Evolutionary conservation across 371 early-diverging fungal species (phyloP).

Genomic region (Choanephora cucurbitarum): DNA sequence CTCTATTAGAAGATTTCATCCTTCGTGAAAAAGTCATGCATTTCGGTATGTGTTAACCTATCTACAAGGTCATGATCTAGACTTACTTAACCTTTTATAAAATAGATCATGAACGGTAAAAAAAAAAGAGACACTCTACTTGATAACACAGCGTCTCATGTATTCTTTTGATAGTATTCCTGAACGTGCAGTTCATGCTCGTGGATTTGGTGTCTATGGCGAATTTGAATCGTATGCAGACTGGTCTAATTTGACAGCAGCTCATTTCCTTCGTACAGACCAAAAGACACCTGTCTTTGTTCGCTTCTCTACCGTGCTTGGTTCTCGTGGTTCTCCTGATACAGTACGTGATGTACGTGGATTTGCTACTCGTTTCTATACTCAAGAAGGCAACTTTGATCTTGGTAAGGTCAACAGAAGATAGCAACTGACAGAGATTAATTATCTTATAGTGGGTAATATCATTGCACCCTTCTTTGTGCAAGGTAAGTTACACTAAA

Average conservation of each 20-base stretch:
- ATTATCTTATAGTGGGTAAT: constrained; percentile 39
- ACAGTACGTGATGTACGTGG: constrained; percentile 61
- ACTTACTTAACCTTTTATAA: too few relatives aligned
- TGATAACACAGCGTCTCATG: too few relatives aligned
- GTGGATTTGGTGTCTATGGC: constrained; percentile 57
- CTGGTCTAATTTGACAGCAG: constrained; percentile 49
- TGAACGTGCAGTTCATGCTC: constrained; percentile 59
- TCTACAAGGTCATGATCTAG: too few relatives aligned
- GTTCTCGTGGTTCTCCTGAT: constrained; percentile 51
- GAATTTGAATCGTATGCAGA: constrained; percentile 51
- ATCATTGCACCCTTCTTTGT: constrained; percentile 53
- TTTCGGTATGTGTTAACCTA: constrained; percentile 40
- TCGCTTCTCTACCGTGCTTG: constrained; percentile 61
- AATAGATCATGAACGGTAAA: constrained; percentile 34
- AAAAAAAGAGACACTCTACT: too few relatives aligned
- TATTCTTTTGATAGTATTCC: constrained; percentile 43
- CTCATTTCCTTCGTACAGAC: constrained; percentile 36
- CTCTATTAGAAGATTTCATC: constrained; percentile 51
- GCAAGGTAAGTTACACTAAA: constrained; percentile 26
- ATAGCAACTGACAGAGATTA: not conserved
- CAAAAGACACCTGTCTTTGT: constrained; percentile 58
- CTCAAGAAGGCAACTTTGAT: constrained; percentile 60
- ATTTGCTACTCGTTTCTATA: constrained; percentile 64
- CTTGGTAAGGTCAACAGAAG: constrained; percentile 14
- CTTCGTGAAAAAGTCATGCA: constrained; percentile 55